Conservation (phyloP, 1,139 yeast species). For the Yamadazyma siamensis region DNA sequence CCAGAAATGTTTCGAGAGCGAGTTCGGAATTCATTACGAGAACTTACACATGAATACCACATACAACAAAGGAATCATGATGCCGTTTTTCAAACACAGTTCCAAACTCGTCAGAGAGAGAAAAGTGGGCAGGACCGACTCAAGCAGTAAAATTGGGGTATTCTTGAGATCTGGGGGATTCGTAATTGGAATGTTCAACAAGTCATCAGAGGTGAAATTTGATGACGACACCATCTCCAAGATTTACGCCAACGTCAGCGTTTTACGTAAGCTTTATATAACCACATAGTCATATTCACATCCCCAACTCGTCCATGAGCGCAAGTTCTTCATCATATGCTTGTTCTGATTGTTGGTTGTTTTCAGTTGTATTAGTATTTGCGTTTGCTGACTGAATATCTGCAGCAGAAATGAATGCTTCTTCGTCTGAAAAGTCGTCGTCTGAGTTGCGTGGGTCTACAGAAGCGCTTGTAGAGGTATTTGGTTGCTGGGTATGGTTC, state of each 20-base stretch:
- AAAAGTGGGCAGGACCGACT: slow-evolving; percentile 14
- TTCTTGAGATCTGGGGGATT: slow-evolving; percentile 57
- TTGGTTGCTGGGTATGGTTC: neutral
- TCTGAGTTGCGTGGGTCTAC: too few species aligned
- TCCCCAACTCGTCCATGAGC: slow-evolving; percentile 38
- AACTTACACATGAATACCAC: slow-evolving; percentile 22
- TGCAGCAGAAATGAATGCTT: slow-evolving; percentile 7
- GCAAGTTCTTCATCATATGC: slow-evolving; percentile 32
- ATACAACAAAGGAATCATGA: slow-evolving; percentile 46
- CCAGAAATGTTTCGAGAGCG: slow-evolving; percentile 47
- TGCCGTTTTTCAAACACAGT: slow-evolving; percentile 48
- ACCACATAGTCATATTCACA: slow-evolving; percentile 13
- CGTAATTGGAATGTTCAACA: slow-evolving; percentile 49
- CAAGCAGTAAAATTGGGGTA: slow-evolving; percentile 26
- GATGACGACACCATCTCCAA: slow-evolving; percentile 44
- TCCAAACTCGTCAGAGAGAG: slow-evolving; percentile 40
- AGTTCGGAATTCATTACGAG: slow-evolving; percentile 50
- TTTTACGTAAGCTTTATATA: slow-evolving; percentile 40
- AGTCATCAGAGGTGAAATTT: slow-evolving; percentile 24
- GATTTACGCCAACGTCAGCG: slow-evolving; percentile 37
- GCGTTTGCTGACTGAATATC: too few species aligned
- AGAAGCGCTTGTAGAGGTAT: neutral
- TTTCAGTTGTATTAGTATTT: too few species aligned
- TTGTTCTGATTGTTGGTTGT: slow-evolving; percentile 6
- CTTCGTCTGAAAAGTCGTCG: slow-evolving; percentile 10